Evolutionary conservation across 805 yeast genomes (phyloP).

Genomic region (Myxozyma nipponensis): DNA sequence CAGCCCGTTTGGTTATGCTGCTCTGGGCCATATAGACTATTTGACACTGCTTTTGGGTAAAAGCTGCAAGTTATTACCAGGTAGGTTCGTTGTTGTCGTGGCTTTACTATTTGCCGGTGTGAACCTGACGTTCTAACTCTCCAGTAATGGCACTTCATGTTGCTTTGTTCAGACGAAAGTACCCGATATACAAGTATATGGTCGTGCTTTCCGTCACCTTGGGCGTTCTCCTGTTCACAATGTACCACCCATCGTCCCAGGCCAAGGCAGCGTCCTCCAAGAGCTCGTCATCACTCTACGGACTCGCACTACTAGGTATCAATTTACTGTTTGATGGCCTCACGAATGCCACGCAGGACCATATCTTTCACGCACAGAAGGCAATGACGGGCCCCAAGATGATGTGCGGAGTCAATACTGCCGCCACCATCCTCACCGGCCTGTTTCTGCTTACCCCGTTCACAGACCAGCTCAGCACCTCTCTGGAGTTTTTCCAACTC

Average conservation of each 20-base stretch:
- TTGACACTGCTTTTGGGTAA: constrained; percentile 81
- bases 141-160: constrained; percentile 67
- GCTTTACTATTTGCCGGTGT: neutral
- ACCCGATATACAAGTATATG: constrained; percentile 69
- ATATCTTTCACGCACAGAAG: constrained; percentile 54
- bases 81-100: constrained; percentile 32
- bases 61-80: constrained; percentile 91
- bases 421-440: constrained; percentile 43
- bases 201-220: constrained; percentile 75
- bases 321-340: constrained; percentile 85
- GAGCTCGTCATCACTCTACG: constrained; percentile 46
- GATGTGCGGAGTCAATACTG: constrained; percentile 66
- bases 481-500: constrained; percentile 45
- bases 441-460: constrained; percentile 40
- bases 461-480: constrained; percentile 50
- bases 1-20: constrained; percentile 75
- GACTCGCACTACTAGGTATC: constrained; percentile 53
- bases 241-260: constrained; percentile 41
- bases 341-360: constrained; percentile 91
- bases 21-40: constrained; percentile 80
- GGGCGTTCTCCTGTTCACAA: constrained; percentile 80
- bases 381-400: constrained; percentile 76
- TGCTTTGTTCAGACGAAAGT: constrained; percentile 61
- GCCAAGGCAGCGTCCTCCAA: constrained; percentile 36
- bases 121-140: neutral